Conservation (phyloP, 2,329 filamentous ascomycete genomes). For the Aureobasidium sp. region DNA sequence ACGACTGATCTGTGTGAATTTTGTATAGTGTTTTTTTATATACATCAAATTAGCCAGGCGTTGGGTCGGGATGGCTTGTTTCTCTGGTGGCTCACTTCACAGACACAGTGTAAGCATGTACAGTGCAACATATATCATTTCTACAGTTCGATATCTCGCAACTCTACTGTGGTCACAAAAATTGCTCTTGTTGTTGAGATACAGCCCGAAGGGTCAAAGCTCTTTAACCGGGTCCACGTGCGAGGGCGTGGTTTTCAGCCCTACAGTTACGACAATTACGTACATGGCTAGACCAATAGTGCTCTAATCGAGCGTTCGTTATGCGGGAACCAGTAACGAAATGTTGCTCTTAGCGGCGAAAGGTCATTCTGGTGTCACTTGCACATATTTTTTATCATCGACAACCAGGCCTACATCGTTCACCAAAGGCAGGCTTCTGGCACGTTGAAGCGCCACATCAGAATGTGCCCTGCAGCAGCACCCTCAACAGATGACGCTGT, state of each 20-base stretch:
- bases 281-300: not conserved
- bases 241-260: not conserved
- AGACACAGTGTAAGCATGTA: not conserved
- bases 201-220: not conserved
- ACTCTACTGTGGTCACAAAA: too few species aligned
- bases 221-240: not conserved
- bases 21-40: not conserved
- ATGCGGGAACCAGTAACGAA: not conserved
- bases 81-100: not conserved
- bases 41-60: slow-evolving; percentile 3
- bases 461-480: not conserved
- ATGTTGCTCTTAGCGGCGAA: not conserved
- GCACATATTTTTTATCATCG: not conserved
- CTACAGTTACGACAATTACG: not conserved
- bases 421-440: not conserved
- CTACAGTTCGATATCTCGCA: not conserved
- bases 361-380: not conserved
- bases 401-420: not conserved
- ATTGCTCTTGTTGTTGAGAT: not conserved
- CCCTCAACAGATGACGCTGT: not conserved
- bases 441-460: not conserved
- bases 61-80: not conserved
- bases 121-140: not conserved
- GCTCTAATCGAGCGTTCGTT: not conserved
- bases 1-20: slow-evolving; percentile 5